These are phyloP conservation scores for Solanum microdontum DNA, from an alignment of 257 asterid species.

Conservation along the genomic window DNA sequence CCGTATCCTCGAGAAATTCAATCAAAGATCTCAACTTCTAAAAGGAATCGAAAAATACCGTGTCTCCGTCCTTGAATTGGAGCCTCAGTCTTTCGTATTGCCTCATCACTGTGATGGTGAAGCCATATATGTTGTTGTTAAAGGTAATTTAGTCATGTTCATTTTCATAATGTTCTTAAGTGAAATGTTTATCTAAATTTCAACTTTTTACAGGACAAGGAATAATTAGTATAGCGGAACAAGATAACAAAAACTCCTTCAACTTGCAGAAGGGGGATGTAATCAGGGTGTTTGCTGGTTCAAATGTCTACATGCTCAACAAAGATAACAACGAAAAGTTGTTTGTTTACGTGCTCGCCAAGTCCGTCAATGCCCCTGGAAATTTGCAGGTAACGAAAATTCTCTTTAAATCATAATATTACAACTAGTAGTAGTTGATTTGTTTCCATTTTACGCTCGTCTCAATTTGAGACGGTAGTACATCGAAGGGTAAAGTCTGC, in stretches of 20 bases:
- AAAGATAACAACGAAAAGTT: conserved; percentile 18
- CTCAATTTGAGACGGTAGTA: not conserved
- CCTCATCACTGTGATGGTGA: conserved; percentile 46
- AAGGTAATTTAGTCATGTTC: not conserved
- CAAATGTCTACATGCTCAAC: conserved; percentile 23
- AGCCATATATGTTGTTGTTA: conserved; percentile 5
- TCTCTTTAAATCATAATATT: not conserved
- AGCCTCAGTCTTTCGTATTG: conserved; percentile 29
- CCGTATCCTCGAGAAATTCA: conserved; percentile 24
- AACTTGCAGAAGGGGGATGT: conserved; percentile 30
- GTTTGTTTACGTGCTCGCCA: conserved; percentile 17
- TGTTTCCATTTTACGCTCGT: not conserved
- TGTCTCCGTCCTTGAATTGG: conserved; percentile 18
- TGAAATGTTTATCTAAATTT: not conserved
- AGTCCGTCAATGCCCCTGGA: conserved; percentile 31
- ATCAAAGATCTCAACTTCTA: conserved; percentile 24
- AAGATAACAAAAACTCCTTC: conserved; percentile 13
- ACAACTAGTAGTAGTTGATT: not conserved
- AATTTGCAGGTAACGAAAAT: conserved; percentile 14
- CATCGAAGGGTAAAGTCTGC: too few species aligned
- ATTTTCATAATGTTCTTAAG: not conserved
- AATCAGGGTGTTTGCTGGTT: conserved; percentile 23
- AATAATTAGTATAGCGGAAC: conserved; percentile 9
- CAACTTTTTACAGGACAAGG: conserved; percentile 19
- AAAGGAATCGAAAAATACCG: conserved; percentile 29